A percentile compares a stretch with the other conserved stretches of the same genome.
phyloP scores from a whole-genome alignment of 2,329 filamentous ascomycete genomes.

The Fulvia fulva region DNA sequence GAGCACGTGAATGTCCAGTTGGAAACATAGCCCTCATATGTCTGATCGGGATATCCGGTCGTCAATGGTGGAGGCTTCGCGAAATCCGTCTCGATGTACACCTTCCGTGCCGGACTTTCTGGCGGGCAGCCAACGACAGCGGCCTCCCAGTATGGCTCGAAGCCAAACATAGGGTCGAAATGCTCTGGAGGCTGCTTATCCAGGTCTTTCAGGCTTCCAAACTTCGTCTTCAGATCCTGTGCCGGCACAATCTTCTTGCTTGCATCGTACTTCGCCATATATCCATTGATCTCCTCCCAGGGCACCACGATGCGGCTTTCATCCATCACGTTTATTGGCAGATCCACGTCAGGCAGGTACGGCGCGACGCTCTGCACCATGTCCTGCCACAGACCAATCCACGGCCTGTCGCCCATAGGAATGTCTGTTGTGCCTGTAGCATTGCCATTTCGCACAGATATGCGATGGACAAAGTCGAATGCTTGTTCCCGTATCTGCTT shows the following conservation, averaged over 20 bases:
- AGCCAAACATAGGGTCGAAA: slow-evolving; percentile 30
- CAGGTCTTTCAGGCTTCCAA: slow-evolving; percentile 26
- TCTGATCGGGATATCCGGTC: slow-evolving; percentile 29
- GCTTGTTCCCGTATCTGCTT: slow-evolving; percentile 41
- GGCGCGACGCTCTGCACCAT: slow-evolving; percentile 38
- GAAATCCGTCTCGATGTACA: slow-evolving; percentile 37
- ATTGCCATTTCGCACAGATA: slow-evolving; percentile 41
- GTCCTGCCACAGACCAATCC: slow-evolving; percentile 42
- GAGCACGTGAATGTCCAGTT: slow-evolving; percentile 47
- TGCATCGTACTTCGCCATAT: slow-evolving; percentile 33
- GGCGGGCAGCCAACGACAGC: slow-evolving; percentile 41
- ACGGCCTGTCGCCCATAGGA: slow-evolving; percentile 29
- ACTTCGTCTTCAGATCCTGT: slow-evolving; percentile 31
- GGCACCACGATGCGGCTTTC: slow-evolving; percentile 46
- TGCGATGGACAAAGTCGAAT: slow-evolving; percentile 35
- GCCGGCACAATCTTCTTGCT: slow-evolving; percentile 29
- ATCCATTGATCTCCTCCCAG: slow-evolving; percentile 43
- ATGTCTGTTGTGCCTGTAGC: slow-evolving; percentile 29
- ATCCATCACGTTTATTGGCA: slow-evolving; percentile 49
- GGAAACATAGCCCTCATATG: slow-evolving; percentile 44
- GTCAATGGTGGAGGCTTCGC: slow-evolving; percentile 35
- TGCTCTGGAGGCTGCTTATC: slow-evolving; percentile 24
- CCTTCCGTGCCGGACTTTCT: slow-evolving; percentile 35
- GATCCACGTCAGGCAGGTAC: slow-evolving; percentile 44
- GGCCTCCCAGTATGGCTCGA: slow-evolving; percentile 41